These are phyloP conservation scores for Pholiota adiposa DNA, from an alignment of 1,284 basidiomycete species.

Conservation along the genomic window DNA sequence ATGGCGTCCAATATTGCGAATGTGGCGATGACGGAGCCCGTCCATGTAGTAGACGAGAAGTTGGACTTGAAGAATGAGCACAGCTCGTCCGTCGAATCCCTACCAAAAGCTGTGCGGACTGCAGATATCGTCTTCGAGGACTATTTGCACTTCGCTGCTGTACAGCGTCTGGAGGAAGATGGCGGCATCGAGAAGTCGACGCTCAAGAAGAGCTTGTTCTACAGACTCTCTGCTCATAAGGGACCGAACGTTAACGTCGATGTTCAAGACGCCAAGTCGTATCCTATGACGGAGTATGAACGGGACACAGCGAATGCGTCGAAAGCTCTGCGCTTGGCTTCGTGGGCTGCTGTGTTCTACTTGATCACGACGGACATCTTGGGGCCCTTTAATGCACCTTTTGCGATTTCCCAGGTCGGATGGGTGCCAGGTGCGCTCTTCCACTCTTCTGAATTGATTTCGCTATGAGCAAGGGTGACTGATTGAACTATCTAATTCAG, in stretches of 20 bases:
- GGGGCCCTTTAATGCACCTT: constrained; percentile 68
- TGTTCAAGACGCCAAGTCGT: constrained; percentile 12
- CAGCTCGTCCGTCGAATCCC: constrained; percentile 1
- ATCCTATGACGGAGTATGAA: constrained; percentile 31
- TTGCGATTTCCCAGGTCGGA: constrained; percentile 60
- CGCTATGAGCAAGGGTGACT: neutral
- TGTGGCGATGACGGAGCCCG: constrained; percentile 14
- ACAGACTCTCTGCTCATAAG: constrained; percentile 33
- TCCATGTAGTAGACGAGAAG: constrained; percentile 12
- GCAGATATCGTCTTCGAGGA: constrained; percentile 35
- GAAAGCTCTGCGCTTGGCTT: constrained; percentile 40
- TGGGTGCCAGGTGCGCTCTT: constrained; percentile 54
- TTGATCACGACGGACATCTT: constrained; percentile 61
- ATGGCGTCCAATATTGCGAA: constrained; percentile 18
- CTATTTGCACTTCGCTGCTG: constrained; percentile 38
- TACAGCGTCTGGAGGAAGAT: constrained; percentile 35
- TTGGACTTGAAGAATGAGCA: constrained; percentile 3
- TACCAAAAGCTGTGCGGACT: neutral
- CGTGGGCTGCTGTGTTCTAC: constrained; percentile 52
- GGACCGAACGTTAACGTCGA: constrained; percentile 34
- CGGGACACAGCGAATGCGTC: constrained; percentile 37
- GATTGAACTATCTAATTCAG: constrained; percentile 20
- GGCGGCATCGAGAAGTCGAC: neutral
- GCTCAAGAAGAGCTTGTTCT: constrained; percentile 27
- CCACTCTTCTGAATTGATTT: constrained; percentile 32